These are phyloP conservation scores for Penicillium olsonii DNA, from an alignment of 2,329 filamentous ascomycete species.

Conservation along the genomic window DNA sequence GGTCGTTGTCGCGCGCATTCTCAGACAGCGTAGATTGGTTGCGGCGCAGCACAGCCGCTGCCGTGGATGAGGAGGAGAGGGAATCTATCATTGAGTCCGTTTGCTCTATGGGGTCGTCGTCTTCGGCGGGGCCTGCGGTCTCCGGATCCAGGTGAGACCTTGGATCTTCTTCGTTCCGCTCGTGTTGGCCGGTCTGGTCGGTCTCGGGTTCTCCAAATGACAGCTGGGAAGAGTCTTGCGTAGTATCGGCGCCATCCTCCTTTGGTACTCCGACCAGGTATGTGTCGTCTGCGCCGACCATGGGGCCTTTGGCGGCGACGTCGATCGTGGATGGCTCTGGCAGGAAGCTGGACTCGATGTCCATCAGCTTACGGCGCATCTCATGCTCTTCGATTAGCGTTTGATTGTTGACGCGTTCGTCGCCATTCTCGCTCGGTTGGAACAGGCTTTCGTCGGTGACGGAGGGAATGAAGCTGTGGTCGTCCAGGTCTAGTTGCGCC, in stretches of 20 bases:
- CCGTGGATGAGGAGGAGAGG: constrained; percentile 47
- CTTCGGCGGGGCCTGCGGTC: not conserved
- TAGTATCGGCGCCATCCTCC: constrained; percentile 20
- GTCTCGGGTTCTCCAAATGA: constrained; percentile 30
- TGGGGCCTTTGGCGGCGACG: constrained; percentile 29
- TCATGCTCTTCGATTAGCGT: constrained; percentile 57
- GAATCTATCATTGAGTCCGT: constrained; percentile 43
- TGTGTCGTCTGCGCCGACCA: constrained; percentile 45
- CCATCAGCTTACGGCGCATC: constrained; percentile 61
- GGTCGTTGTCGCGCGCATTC: constrained; percentile 20
- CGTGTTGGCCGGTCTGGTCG: constrained; percentile 18
- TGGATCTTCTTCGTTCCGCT: constrained; percentile 1
- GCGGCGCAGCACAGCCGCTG: constrained; percentile 45
- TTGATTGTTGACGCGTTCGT: constrained; percentile 40
- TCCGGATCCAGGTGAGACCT: not conserved
- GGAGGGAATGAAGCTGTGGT: constrained; percentile 33
- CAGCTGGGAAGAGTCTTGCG: constrained; percentile 23
- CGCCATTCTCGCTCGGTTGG: constrained; percentile 34
- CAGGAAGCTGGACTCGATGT: constrained; percentile 65
- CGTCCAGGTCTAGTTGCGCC: constrained; percentile 26
- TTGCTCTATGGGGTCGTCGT: constrained; percentile 3
- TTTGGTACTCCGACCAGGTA: constrained; percentile 43
- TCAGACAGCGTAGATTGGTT: constrained; percentile 36
- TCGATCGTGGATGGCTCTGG: constrained; percentile 55
- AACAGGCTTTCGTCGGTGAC: constrained; percentile 37